phyloP scores from a whole-genome alignment of 2,329 filamentous ascomycete genomes.

The Cordyceps tenuipes region DNA sequence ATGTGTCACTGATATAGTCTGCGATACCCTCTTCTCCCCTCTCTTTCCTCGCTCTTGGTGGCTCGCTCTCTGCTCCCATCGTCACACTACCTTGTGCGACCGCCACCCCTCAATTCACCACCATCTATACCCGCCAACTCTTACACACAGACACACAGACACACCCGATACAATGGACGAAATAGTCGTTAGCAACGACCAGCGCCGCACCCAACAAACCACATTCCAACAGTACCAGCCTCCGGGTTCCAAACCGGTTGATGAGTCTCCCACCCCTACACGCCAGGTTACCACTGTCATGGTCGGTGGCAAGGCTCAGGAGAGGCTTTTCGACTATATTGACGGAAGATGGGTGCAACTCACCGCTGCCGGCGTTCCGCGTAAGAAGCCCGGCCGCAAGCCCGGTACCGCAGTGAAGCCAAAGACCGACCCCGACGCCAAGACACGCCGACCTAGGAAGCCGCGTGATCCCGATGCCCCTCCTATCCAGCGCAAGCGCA shows the following conservation, averaged over 20 bases:
- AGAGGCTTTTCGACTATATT: slow-evolving; percentile 26
- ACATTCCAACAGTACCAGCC: slow-evolving; percentile 21
- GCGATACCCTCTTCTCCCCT: too few species aligned
- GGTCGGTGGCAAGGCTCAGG: slow-evolving; percentile 8
- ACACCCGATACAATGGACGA: slow-evolving; percentile 35
- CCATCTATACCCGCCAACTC: slow-evolving; percentile 10
- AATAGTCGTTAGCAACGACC: slow-evolving; percentile 38
- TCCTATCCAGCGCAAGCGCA: slow-evolving; percentile 46
- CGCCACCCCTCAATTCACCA: slow-evolving; percentile 12
- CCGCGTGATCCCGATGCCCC: slow-evolving; percentile 51
- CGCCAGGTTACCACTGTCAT: neutral
- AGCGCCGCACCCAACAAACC: slow-evolving; percentile 21
- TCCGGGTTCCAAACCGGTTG: slow-evolving; percentile 20
- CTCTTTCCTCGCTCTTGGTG: neutral
- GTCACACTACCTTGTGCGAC: slow-evolving; percentile 4
- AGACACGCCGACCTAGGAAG: slow-evolving; percentile 47
- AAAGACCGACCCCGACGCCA: slow-evolving; percentile 33
- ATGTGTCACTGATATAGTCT: slow-evolving; percentile 1
- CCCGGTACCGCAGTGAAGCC: slow-evolving; percentile 47
- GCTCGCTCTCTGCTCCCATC: neutral
- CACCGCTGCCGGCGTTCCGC: slow-evolving; percentile 49
- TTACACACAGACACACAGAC: slow-evolving; percentile 22
- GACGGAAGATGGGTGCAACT: slow-evolving; percentile 38
- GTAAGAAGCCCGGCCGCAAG: slow-evolving; percentile 59
- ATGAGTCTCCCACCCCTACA: slow-evolving; percentile 22